These are phyloP conservation scores for Geum urbanum DNA, from an alignment of 306 rosid genomes.

Conservation along the genomic window DNA sequence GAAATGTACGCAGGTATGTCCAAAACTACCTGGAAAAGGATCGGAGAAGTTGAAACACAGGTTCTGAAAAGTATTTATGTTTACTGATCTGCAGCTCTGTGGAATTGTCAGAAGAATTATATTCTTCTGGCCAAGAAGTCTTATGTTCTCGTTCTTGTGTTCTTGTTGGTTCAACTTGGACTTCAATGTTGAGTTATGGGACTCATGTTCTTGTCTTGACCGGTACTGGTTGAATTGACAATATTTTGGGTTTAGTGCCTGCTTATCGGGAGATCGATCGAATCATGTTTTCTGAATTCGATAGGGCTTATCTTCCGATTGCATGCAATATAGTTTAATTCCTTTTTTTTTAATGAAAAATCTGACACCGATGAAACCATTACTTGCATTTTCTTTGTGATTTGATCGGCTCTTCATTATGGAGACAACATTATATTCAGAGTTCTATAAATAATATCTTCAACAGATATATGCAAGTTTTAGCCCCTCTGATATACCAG, in stretches of 20 bases:
- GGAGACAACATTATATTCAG: no score
- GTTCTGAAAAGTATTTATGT: slow-evolving; percentile 31
- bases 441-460: no score
- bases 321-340: neutral
- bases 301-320: neutral
- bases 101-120: neutral
- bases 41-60: slow-evolving; percentile 55
- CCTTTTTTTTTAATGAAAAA: neutral
- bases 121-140: slow-evolving; percentile 20
- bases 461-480: no score
- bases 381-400: neutral
- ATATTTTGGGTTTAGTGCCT: neutral
- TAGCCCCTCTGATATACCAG: no score
- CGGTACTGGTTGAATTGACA: neutral
- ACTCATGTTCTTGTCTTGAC: slow-evolving; percentile 7
- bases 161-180: slow-evolving; percentile 8
- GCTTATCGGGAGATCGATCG: neutral
- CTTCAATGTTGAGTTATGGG: slow-evolving; percentile 9
- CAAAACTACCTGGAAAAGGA: slow-evolving; percentile 51
- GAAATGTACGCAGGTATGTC: slow-evolving; percentile 50
- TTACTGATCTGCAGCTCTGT: neutral
- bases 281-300: neutral
- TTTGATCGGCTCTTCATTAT: no score
- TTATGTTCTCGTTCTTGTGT: slow-evolving; percentile 2
- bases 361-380: neutral